Conservation (phyloP, 768 basidiomycete species). For the Cystofilobasidium bisporidii region DNA sequence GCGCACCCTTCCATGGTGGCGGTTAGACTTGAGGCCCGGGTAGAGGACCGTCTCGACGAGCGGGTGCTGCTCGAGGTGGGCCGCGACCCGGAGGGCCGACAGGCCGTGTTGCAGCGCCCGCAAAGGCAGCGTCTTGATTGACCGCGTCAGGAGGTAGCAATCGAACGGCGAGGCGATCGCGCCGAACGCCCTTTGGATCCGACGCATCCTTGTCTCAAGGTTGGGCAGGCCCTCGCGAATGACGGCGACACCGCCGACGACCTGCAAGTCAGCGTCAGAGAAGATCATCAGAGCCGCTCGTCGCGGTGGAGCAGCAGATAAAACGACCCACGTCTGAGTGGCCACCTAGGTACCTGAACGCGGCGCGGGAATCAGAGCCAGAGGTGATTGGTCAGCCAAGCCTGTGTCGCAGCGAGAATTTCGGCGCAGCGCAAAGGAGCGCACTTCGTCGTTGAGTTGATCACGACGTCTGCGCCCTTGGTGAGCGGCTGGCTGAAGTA, state of each 20-base stretch:
- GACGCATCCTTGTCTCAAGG: conserved; percentile 44
- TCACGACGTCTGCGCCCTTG: conserved; percentile 65
- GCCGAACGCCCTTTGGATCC: conserved; percentile 31
- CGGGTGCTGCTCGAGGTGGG: conserved; percentile 47
- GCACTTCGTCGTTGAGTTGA: conserved; percentile 66
- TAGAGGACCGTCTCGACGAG: conserved; percentile 76
- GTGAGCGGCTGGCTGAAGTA: conserved; percentile 76
- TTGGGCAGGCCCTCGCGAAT: conserved; percentile 46
- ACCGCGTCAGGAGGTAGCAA: conserved; percentile 79
- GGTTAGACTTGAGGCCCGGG: conserved; percentile 64
- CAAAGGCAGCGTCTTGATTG: conserved; percentile 80
- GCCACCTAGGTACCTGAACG: conserved; percentile 56
- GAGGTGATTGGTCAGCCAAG: no score
- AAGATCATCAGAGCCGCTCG: not conserved
- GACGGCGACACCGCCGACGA: conserved; percentile 77
- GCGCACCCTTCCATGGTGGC: conserved; percentile 57
- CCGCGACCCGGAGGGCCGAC: conserved; percentile 69
- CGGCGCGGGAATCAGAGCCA: no score
- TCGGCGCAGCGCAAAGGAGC: no score
- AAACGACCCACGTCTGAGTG: not conserved
- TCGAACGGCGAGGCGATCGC: conserved; percentile 85
- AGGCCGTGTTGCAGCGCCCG: conserved; percentile 77
- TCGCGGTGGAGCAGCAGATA: not conserved
- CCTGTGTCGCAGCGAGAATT: no score
- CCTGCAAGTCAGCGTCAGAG: conserved; percentile 51